Evolutionary conservation across 2,329 filamentous ascomycete genomes (phyloP), one percentile per base, ranked within the genome.

Genomic region (Diaporthe helianthi): DNA sequence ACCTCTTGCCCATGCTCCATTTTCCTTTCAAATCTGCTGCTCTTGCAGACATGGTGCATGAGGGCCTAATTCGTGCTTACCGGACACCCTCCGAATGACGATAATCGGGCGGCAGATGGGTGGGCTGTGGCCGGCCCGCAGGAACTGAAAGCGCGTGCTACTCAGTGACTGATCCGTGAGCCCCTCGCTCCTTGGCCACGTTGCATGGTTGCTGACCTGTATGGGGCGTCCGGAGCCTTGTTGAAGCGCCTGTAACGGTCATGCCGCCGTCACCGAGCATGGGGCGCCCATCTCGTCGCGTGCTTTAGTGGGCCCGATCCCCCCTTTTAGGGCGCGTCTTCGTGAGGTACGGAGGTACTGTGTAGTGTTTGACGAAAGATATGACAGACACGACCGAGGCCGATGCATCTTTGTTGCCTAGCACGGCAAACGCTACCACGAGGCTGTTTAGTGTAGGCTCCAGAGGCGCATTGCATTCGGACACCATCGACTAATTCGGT

Each of bases 1-100:
- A 36, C 12, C 8, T 24, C 29, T 55, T 24, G 24, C 17, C 29
- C 53, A 19, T 22, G 53, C 49, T 31, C 65, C 53, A 67, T 58
- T 58, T 47, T 38, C 58, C 29, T 26, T 38, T 31, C 65, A 51
- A 15, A 49, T 24, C 29, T 63, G 58, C 44, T 63, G 44, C 44
- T 19, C 44, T 33, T 24, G 29, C 44, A 31, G 29, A 36, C 7
- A 17, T 63, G 58, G 17, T 49, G 58, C 58, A 63, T 49, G 58
- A 63, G 26, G 24, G 58, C 58, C 65, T 51, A 58, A 58, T 46
- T 49, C 58, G 49, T 63, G 52, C 65, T 58, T 58, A 29, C 49
- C 65, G 65, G 65, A 60, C 65, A 67, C 29, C 53, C 52, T 67
- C 65, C 65, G 65, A 67, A 46, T 58, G 65, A 67, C 44, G 65